Conservation (phyloP, 768 basidiomycete genomes). For the Epithele typhae region DNA sequence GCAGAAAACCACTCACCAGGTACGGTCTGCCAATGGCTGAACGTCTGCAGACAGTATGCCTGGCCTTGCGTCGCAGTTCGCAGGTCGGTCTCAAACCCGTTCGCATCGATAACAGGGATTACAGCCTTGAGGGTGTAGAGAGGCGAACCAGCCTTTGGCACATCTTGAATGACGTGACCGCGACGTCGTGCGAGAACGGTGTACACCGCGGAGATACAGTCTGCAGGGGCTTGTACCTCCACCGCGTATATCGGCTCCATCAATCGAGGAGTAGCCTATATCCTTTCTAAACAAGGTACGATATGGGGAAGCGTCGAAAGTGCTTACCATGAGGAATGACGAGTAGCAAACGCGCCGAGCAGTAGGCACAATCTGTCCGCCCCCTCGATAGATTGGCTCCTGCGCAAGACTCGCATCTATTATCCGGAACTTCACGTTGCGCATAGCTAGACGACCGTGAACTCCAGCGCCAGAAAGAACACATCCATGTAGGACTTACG, state of each 20-base stretch:
- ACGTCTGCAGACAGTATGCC: conserved; percentile 96
- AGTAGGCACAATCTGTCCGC: conserved; percentile 98
- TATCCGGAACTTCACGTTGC: conserved; percentile 97
- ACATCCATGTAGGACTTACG: conserved; percentile 57
- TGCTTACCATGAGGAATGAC: conserved; percentile 91
- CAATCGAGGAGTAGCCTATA: conserved; percentile 85
- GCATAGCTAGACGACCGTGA: conserved; percentile 64
- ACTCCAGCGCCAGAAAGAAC: conserved; percentile 2
- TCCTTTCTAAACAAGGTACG: conserved; percentile 1
- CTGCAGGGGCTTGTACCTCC: conserved; percentile 98
- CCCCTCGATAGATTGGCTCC: conserved; percentile 97
- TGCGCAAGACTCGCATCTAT: conserved; percentile 89
- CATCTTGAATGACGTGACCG: conserved; percentile 98
- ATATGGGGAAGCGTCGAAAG: neutral
- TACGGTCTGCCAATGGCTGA: conserved; percentile 99
- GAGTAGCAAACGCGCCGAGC: conserved; percentile 99
- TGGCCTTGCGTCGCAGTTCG: conserved; percentile 97
- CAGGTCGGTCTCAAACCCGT: conserved; percentile 98
- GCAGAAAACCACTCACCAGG: conserved; percentile 59
- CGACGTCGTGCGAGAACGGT: conserved; percentile 97
- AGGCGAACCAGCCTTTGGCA: conserved; percentile 96
- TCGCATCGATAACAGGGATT: conserved; percentile 97
- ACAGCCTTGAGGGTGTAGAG: conserved; percentile 97
- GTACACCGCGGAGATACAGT: conserved; percentile 98
- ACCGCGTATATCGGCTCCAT: conserved; percentile 99